Evolutionary conservation across 1,284 basidiomycete species (phyloP).

Genomic region (Cryptococcus sp.): DNA sequence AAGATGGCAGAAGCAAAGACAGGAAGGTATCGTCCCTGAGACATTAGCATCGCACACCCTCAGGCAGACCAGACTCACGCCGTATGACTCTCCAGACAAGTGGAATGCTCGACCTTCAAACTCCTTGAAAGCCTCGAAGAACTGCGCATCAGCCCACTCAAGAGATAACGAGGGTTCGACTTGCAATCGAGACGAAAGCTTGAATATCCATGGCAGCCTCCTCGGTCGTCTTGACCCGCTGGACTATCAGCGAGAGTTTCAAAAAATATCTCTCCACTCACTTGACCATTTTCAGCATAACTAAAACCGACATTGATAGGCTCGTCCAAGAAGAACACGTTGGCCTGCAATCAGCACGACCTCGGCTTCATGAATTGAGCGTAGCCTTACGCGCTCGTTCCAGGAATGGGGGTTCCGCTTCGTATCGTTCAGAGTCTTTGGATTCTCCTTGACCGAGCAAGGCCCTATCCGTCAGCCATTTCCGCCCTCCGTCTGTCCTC

Average conservation of each 20-base stretch:
- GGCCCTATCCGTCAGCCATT: constrained; percentile 30
- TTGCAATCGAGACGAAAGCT: constrained; percentile 60
- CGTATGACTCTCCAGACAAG: constrained; percentile 58
- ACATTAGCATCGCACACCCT: too few relatives aligned
- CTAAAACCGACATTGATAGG: constrained; percentile 61
- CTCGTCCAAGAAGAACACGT: constrained; percentile 45
- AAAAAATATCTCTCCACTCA: constrained; percentile 7
- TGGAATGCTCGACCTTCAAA: constrained; percentile 61
- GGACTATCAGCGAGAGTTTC: neutral
- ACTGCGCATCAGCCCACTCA: too few relatives aligned
- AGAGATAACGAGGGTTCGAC: too few relatives aligned
- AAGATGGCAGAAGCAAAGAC: constrained; percentile 72
- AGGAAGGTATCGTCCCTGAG: constrained; percentile 71
- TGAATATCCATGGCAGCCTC: constrained; percentile 65
- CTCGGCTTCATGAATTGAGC: too few relatives aligned
- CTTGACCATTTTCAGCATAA: constrained; percentile 61
- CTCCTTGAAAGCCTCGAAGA: constrained; percentile 66
- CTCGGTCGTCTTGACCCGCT: constrained; percentile 59
- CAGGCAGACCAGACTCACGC: constrained; percentile 32
- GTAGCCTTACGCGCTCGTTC: constrained; percentile 53
- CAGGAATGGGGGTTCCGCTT: constrained; percentile 48
- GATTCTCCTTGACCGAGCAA: constrained; percentile 40
- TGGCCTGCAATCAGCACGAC: constrained; percentile 30
- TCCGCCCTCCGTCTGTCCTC: constrained; percentile 8
- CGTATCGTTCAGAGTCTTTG: constrained; percentile 44